phyloP scores from a whole-genome alignment of 1,139 yeast genomes.

The Blastobotrys capitulatus region DNA sequence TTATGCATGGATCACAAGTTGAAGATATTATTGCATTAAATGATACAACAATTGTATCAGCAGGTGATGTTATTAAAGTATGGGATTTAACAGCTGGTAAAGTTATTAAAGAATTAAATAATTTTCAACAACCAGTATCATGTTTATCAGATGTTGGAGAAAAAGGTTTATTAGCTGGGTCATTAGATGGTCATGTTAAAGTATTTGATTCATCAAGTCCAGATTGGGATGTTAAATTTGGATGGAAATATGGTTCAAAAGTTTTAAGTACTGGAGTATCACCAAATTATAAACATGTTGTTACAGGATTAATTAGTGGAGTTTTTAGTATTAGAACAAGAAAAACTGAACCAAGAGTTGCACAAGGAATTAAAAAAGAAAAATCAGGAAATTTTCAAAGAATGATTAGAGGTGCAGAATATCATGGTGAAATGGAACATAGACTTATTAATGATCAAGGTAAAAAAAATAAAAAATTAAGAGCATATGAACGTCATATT shows the following conservation, averaged over 20 bases:
- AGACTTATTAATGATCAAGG: constrained; percentile 51
- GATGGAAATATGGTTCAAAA: constrained; percentile 96
- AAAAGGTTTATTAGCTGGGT: constrained; percentile 82
- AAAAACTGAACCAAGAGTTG: constrained; percentile 44
- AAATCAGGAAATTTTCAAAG: constrained; percentile 56
- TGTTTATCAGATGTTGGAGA: constrained; percentile 61
- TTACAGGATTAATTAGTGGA: constrained; percentile 91
- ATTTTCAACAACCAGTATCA: constrained; percentile 91
- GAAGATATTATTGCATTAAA: constrained; percentile 81
- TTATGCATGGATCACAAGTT: constrained; percentile 68
- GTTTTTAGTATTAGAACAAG: constrained; percentile 83
- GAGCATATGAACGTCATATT: constrained; percentile 75
- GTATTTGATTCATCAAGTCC: constrained; percentile 75
- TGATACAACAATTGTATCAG: constrained; percentile 77
- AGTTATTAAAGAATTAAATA: constrained; percentile 56
- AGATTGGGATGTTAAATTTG: constrained; percentile 86
- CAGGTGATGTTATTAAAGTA: constrained; percentile 75
- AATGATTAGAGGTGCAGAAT: constrained; percentile 88
- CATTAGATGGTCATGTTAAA: constrained; percentile 95
- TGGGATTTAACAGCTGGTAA: constrained; percentile 88
- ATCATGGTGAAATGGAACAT: constrained; percentile 84
- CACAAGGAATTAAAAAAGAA: constrained; percentile 27
- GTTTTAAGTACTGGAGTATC: constrained; percentile 87
- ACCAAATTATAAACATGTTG: constrained; percentile 85
- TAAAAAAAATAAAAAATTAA: constrained; percentile 45